These are phyloP conservation scores for Colletotrichum brevisporum DNA, from an alignment of 2,329 filamentous ascomycete genomes.

Conservation along the genomic window DNA sequence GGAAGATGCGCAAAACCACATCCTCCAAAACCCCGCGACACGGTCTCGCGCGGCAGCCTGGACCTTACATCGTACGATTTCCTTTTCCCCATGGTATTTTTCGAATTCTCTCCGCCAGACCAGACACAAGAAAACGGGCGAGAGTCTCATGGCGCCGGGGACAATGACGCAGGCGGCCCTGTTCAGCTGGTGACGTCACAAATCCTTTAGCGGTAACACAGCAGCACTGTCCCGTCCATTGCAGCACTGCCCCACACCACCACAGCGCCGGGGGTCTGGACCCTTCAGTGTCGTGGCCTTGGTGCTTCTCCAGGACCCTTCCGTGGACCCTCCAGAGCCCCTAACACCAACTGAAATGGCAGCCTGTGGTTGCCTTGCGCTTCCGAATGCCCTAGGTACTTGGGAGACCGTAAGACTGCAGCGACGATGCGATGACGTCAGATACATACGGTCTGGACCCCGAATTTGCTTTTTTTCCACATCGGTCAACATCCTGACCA, in stretches of 20 bases:
- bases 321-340: too few species aligned
- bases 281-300: too few species aligned
- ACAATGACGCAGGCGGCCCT: neutral
- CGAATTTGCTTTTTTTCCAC: neutral
- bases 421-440: neutral
- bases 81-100: neutral
- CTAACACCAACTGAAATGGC: too few species aligned
- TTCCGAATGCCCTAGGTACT: too few species aligned
- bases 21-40: neutral
- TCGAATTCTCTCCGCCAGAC: neutral
- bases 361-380: too few species aligned
- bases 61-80: constrained; percentile 10
- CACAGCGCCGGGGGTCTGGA: neutral
- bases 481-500: neutral
- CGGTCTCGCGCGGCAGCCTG: neutral
- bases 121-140: neutral
- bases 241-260: neutral
- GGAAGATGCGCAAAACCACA: too few species aligned
- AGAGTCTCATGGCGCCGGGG: too few species aligned
- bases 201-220: neutral
- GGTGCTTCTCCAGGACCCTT: too few species aligned
- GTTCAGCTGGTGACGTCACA: constrained; percentile 21
- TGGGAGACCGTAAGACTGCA: too few species aligned
- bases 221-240: neutral
- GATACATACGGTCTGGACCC: neutral